A percentile compares a stretch with the other conserved stretches of the same genome.
Evolutionary conservation across 371 early-diverging fungal species (phyloP).

Genomic region (Mortierella sp.): DNA sequence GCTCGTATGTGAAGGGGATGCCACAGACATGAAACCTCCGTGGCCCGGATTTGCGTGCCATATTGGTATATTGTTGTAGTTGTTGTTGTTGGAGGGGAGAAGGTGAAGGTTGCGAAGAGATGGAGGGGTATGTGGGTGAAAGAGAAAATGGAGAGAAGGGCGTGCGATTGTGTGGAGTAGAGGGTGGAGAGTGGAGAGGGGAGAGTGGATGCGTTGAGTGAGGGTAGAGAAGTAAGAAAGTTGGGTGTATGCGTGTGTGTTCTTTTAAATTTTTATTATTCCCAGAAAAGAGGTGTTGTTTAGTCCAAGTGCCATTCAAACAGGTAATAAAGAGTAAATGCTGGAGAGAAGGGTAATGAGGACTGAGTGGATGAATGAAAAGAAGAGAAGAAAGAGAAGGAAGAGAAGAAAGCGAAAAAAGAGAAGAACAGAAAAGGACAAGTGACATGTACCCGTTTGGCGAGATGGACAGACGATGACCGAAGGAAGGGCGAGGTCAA

Average conservation of each 20-base stretch:
- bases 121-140: background rate
- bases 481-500: background rate
- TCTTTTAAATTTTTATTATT: background rate
- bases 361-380: background rate
- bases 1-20: constrained; percentile 37
- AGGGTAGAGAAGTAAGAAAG: background rate
- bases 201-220: background rate
- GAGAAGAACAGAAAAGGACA: background rate
- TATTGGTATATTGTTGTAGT: background rate
- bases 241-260: background rate
- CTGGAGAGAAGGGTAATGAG: background rate
- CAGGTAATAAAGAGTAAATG: background rate
- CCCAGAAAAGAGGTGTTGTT: background rate
- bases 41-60: constrained; percentile 5
- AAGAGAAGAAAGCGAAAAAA: background rate
- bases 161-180: background rate
- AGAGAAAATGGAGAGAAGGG: background rate
- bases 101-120: background rate
- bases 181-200: background rate
- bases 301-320: constrained; percentile 3
- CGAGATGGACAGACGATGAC: background rate
- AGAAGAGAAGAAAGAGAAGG: background rate
- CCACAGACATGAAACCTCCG: constrained; percentile 23
- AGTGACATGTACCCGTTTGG: background rate
- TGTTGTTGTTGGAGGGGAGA: background rate